phyloP scores from a whole-genome alignment of 2,329 filamentous ascomycete genomes.

The Lecanicillium sp. region DNA sequence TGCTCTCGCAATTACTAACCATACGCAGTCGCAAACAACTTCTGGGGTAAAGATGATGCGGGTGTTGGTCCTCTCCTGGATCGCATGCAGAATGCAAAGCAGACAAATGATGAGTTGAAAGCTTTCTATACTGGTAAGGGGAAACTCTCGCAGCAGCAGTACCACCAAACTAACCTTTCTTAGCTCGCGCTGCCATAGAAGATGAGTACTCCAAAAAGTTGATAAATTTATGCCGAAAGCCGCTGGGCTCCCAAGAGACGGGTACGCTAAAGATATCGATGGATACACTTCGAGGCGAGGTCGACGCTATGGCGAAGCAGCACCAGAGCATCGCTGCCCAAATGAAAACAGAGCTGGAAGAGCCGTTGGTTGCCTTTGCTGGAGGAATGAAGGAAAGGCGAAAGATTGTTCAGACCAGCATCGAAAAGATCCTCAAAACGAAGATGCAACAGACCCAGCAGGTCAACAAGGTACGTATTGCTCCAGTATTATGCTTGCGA shows the following conservation, averaged over 20 bases:
- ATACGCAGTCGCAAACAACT: constrained; percentile 98
- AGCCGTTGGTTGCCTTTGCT: constrained; percentile 83
- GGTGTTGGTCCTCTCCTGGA: constrained; percentile 86
- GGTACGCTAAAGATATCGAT: constrained; percentile 78
- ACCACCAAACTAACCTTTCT: background rate
- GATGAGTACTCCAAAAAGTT: constrained; percentile 94
- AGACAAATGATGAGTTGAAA: constrained; percentile 88
- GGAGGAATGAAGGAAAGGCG: constrained; percentile 93
- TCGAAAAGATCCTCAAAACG: constrained; percentile 88
- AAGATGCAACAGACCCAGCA: constrained; percentile 86
- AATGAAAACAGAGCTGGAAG: constrained; percentile 94
- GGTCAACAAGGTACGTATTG: constrained; percentile 72
- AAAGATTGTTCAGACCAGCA: constrained; percentile 90
- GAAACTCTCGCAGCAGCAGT: too few species aligned
- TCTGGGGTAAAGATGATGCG: constrained; percentile 98
- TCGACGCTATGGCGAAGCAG: constrained; percentile 89
- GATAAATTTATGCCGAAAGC: constrained; percentile 75
- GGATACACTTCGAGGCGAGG: constrained; percentile 80
- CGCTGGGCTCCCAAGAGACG: constrained; percentile 78
- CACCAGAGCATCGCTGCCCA: constrained; percentile 84
- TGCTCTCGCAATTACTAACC: constrained; percentile 6
- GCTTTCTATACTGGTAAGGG: constrained; percentile 74
- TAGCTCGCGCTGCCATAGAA: constrained; percentile 86
- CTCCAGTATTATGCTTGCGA: background rate
- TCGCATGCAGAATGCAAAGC: constrained; percentile 91